Conservation (phyloP, 2,329 filamentous ascomycete species). For the Grosmannia serpens region DNA sequence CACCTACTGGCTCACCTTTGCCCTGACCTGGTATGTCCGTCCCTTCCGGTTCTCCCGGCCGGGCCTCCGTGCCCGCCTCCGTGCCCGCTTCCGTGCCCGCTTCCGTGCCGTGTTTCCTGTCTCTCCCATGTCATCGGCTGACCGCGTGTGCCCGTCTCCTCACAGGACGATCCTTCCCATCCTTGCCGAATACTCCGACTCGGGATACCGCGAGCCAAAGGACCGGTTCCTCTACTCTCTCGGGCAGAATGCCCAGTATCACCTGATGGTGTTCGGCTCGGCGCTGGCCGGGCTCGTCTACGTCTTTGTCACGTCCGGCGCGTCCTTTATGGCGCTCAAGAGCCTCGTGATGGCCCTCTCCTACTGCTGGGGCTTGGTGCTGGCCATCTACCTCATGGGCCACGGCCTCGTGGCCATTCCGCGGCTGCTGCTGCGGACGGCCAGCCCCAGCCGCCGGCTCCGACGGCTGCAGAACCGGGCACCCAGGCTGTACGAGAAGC, state of each 20-base stretch:
- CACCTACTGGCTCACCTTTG: conserved; percentile 94
- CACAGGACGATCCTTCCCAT: conserved; percentile 78
- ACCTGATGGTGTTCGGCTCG: conserved; percentile 64
- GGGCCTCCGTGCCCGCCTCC: neutral
- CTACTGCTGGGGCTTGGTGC: conserved; percentile 82
- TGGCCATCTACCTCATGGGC: conserved; percentile 96
- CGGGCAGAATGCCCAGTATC: conserved; percentile 78
- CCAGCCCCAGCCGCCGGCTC: conserved; percentile 63
- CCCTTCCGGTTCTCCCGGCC: neutral
- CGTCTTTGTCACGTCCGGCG: conserved; percentile 66
- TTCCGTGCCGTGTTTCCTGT: too few relatives aligned
- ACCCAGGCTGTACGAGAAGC: conserved; percentile 71
- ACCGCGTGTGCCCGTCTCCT: neutral
- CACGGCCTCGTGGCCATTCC: conserved; percentile 91
- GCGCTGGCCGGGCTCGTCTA: conserved; percentile 68
- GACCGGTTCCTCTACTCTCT: conserved; percentile 75
- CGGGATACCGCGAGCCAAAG: conserved; percentile 79
- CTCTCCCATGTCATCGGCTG: neutral
- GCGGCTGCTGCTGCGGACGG: conserved; percentile 65
- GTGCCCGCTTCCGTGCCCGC: too few relatives aligned
- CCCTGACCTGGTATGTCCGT: conserved; percentile 65
- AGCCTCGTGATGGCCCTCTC: conserved; percentile 82
- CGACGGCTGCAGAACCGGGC: conserved; percentile 67
- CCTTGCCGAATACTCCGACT: conserved; percentile 88
- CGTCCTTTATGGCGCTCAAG: conserved; percentile 63